Percentiles rank a stretch among this genome's conserved stretches.
These are phyloP conservation scores for Pseudopyricularia javanii DNA, from an alignment of 2,329 filamentous ascomycete species.

Conservation along the genomic window DNA sequence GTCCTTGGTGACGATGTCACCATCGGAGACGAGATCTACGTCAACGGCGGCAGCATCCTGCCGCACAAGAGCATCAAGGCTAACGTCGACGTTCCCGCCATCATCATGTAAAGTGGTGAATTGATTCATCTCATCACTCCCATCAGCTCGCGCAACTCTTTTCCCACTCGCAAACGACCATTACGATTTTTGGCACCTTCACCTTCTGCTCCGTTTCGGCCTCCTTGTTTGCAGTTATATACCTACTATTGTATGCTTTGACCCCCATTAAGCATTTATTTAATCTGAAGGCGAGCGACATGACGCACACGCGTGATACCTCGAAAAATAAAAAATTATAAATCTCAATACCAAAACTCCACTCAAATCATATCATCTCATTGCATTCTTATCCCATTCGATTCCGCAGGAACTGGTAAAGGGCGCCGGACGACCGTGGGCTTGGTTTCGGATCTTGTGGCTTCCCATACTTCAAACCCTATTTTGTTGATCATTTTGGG, in stretches of 20 bases:
- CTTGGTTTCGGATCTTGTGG: not conserved
- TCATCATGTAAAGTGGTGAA: constrained; percentile 45
- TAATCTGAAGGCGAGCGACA: not conserved
- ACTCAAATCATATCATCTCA: not conserved
- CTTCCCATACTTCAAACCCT: not conserved
- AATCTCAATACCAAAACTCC: no score
- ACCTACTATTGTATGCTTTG: not conserved
- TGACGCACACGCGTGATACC: not conserved
- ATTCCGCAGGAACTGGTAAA: not conserved
- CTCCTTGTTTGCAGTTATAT: not conserved
- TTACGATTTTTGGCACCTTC: not conserved
- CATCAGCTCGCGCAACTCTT: not conserved
- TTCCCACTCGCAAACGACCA: not conserved
- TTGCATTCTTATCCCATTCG: not conserved
- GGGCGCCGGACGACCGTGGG: not conserved
- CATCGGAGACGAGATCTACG: constrained; percentile 96
- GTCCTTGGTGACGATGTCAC: constrained; percentile 96
- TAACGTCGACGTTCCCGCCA: constrained; percentile 74
- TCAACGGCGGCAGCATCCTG: constrained; percentile 89
- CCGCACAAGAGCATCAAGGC: constrained; percentile 99
- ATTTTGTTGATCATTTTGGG: not conserved
- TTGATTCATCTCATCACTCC: not conserved
- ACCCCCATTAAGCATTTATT: not conserved
- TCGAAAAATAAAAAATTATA: no score
- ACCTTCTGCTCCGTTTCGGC: not conserved